Evolutionary conservation across 2,329 filamentous ascomycete species (phyloP).

Genomic region (Fusarium protoensiforme): DNA sequence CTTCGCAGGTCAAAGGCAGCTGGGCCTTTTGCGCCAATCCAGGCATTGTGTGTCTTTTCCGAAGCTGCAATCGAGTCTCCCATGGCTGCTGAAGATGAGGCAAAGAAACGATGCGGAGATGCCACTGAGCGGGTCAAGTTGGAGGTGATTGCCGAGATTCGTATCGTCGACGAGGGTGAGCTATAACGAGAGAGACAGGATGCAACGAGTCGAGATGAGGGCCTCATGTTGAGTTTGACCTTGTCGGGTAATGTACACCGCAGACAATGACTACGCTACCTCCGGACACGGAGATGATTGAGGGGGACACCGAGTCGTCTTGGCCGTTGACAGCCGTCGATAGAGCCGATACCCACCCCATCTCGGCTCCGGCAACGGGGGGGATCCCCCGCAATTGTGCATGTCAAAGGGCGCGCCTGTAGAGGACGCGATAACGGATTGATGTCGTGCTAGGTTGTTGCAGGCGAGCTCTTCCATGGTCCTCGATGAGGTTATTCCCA

Average conservation of each 20-base stretch:
- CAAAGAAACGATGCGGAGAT: slow-evolving; percentile 14
- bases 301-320: slow-evolving; percentile 19
- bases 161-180: not conserved
- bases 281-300: slow-evolving; percentile 18
- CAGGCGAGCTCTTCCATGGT: not conserved
- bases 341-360: slow-evolving; percentile 18
- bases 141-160: not conserved
- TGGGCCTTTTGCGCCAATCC: slow-evolving; percentile 52
- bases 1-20: slow-evolving; percentile 55
- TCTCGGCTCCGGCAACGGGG: slow-evolving; percentile 25
- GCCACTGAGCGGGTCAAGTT: not conserved
- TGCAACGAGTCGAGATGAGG: slow-evolving; percentile 9
- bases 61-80: slow-evolving; percentile 13
- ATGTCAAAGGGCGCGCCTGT: slow-evolving; percentile 1
- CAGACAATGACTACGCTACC: not conserved
- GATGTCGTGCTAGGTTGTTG: not conserved
- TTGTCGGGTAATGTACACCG: not conserved
- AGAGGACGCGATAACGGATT: not conserved
- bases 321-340: slow-evolving; percentile 10
- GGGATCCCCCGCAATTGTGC: slow-evolving; percentile 7
- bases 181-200: not conserved
- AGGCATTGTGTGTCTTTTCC: slow-evolving; percentile 44
- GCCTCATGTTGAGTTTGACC: slow-evolving; percentile 15
- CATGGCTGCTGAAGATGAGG: slow-evolving; percentile 24
- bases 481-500: not conserved